These are phyloP conservation scores for Globisporangium cystogenes DNA, from an alignment of 352 stramenopile genomes.

Conservation along the genomic window DNA sequence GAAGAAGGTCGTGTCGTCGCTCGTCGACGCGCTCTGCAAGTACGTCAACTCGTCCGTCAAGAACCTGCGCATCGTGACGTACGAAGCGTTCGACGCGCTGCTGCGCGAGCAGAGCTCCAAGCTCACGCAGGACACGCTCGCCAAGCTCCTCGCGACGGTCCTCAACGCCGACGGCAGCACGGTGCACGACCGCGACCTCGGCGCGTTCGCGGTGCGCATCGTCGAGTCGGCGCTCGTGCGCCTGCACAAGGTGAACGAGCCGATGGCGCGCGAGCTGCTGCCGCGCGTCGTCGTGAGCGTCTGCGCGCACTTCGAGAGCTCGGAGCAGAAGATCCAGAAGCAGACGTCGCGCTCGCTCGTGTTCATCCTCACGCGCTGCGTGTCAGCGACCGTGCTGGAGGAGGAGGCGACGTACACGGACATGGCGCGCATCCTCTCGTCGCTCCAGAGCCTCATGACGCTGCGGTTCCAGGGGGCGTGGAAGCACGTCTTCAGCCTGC, in stretches of 20 bases:
- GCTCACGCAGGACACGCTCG: conserved; percentile 58
- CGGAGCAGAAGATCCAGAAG: conserved; percentile 50
- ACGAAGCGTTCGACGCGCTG: conserved; percentile 65
- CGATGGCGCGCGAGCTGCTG: conserved; percentile 54
- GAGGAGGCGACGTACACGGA: conserved; percentile 55
- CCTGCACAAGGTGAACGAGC: conserved; percentile 49
- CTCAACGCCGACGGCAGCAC: conserved; percentile 56
- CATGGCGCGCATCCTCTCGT: conserved; percentile 61
- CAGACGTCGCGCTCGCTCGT: conserved; percentile 59
- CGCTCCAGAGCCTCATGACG: conserved; percentile 75
- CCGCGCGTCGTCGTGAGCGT: conserved; percentile 70
- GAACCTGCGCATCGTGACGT: conserved; percentile 74
- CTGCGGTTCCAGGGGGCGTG: conserved; percentile 80
- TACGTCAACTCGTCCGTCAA: conserved; percentile 70
- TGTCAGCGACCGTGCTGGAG: conserved; percentile 45
- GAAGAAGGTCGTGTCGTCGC: conserved; percentile 72
- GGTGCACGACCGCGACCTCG: conserved; percentile 53
- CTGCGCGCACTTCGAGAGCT: conserved; percentile 69
- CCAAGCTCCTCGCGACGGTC: conserved; percentile 54
- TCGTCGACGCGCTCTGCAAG: conserved; percentile 67
- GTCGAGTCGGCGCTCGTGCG: conserved; percentile 58
- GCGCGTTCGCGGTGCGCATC: conserved; percentile 63
- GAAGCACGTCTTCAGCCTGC: conserved; percentile 70
- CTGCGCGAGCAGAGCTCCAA: conserved; percentile 45
- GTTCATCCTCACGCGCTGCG: conserved; percentile 51